Base-by-base conservation (phyloP, 2,329 filamentous ascomycete species). In the Aureobasidium mangrovei region DNA sequence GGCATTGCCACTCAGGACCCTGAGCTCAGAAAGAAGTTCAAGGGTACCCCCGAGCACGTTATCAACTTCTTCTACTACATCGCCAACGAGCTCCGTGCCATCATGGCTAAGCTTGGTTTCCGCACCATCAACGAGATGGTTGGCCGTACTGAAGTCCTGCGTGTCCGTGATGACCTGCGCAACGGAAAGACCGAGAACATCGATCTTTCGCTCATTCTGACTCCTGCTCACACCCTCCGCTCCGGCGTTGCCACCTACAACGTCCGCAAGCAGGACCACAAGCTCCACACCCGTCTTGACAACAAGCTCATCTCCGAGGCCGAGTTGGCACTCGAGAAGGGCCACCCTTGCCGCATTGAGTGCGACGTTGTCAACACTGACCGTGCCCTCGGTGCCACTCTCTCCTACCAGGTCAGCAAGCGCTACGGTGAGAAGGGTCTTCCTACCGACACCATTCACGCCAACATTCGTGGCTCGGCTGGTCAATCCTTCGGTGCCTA, bases 61-160 rank as follows among this genome's bases (percentile, higher is more conserved):
- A 96, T 97, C 72, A 97, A 96, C 79, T 96, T 96, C 78, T 95
- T 95, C 75, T 97, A 96, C 76, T 97, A 96, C 66, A 80, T 97
- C 51, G 87, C 91, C 62, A 97, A 97, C 67, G 91, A 97, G 75
- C 82, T 97, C 56, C 85, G 91, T 67, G 89, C 91, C 35, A 95
- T 97, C 72, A 96, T 97, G 91, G 91, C 91, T 48, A 89, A 87
- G 73, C 83, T 96, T 64, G 91, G 91, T 61, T 89, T 95, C 81
- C 85, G 91, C 60, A 95, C 88, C 57, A 86, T 97, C 69, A 97
- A 96, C 68, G 91, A 97, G 71, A 96, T 96, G 91, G 88, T 97
- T 64, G 91, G 91, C 24, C 89, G 86, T 61, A 91, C 88, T 27
- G 91, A 97, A 70, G 80, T 86, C 38, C 78, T 97, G 48, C 87